These are phyloP conservation scores for Cladochytrium replicatum DNA, from an alignment of 192 early-diverging fungal genomes.

Conservation along the genomic window DNA sequence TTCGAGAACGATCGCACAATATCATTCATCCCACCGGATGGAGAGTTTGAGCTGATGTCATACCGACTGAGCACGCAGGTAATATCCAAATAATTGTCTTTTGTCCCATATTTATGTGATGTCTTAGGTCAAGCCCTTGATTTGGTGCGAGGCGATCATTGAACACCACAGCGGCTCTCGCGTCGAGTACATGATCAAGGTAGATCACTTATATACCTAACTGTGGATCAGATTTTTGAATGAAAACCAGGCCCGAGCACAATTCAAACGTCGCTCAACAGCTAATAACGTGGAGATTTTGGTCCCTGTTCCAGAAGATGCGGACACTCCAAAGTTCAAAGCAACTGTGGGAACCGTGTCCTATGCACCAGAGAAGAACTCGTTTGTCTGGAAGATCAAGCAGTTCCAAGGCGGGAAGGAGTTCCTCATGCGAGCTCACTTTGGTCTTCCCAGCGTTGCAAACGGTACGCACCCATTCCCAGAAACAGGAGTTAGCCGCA, in stretches of 20 bases:
- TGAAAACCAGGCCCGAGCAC: conserved; percentile 67
- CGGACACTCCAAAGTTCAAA: conserved; percentile 94
- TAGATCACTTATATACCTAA: conserved; percentile 4
- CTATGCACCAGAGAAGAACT: conserved; percentile 90
- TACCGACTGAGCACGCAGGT: conserved; percentile 70
- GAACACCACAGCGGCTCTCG: conserved; percentile 80
- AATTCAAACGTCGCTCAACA: conserved; percentile 94
- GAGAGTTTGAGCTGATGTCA: conserved; percentile 94
- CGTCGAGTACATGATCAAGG: conserved; percentile 87
- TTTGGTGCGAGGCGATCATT: conserved; percentile 74
- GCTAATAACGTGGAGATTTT: conserved; percentile 97
- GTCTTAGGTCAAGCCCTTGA: conserved; percentile 79
- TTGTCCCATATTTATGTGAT: conserved; percentile 56
- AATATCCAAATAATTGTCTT: conserved; percentile 67
- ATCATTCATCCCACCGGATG: conserved; percentile 96
- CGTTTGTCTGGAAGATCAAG: conserved; percentile 96
- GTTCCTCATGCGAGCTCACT: conserved; percentile 66
- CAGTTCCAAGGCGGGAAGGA: conserved; percentile 98
- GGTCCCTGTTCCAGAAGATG: conserved; percentile 96
- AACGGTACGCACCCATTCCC: conserved; percentile 68
- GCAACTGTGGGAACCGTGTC: conserved; percentile 78
- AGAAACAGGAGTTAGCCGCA: conserved; percentile 65
- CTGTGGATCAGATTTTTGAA: background rate
- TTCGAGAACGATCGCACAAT: conserved; percentile 97
- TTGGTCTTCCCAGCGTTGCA: conserved; percentile 35